Evolutionary conservation across 805 yeast species (phyloP).

Genomic region (Lachancea meyersii): DNA sequence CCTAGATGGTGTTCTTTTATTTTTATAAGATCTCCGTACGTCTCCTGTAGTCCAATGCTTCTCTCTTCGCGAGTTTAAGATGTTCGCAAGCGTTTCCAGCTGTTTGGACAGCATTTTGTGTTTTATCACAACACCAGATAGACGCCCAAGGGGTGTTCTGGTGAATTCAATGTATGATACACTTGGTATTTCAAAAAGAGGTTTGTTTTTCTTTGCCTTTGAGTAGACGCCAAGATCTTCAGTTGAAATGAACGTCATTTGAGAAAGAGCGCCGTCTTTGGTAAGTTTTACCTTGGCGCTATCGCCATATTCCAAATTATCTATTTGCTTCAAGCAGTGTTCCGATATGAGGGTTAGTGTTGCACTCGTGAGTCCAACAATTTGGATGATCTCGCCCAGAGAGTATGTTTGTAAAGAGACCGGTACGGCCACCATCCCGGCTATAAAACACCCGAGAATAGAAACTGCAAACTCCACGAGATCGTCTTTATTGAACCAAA

Average conservation of each 20-base stretch:
- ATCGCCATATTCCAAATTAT: conserved; percentile 48
- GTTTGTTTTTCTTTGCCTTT: conserved; percentile 50
- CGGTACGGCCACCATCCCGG: conserved; percentile 94
- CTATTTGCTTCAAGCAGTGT: conserved; percentile 65
- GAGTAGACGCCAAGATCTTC: conserved; percentile 76
- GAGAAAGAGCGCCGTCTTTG: conserved; percentile 27
- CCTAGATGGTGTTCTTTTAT: conserved; percentile 29
- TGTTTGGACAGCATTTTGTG: conserved; percentile 86
- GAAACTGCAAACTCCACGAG: conserved; percentile 82
- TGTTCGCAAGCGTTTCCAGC: conserved; percentile 66
- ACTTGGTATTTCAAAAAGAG: conserved; percentile 69
- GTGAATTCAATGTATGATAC: conserved; percentile 91
- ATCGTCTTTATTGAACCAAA: conserved; percentile 79
- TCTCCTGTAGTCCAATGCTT: conserved; percentile 45
- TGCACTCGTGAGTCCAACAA: conserved; percentile 67
- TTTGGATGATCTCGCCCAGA: conserved; percentile 60
- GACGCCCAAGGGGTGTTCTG: conserved; percentile 82
- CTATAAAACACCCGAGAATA: conserved; percentile 82
- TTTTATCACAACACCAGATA: conserved; percentile 88
- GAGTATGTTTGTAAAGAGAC: conserved; percentile 64
- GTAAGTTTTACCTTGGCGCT: conserved; percentile 27
- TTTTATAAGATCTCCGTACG: conserved; percentile 36
- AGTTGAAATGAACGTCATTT: conserved; percentile 49
- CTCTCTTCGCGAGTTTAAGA: conserved; percentile 52
- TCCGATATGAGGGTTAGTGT: conserved; percentile 80